phyloP scores from a whole-genome alignment of 768 basidiomycete genomes.

The Chlorophyllum brunneum region DNA sequence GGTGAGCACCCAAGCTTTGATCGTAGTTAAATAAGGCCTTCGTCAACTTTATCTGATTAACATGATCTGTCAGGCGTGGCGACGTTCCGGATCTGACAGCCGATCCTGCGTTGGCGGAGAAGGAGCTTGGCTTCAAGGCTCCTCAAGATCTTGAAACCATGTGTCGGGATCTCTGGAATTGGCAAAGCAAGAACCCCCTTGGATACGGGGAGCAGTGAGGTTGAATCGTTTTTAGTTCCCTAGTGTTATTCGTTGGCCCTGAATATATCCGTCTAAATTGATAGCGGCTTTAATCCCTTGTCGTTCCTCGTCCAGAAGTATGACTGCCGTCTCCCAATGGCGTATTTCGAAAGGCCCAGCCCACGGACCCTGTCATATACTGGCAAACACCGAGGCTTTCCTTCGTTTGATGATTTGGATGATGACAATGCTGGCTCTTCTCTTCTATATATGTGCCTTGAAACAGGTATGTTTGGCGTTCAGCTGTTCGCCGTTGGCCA shows the following conservation, averaged over 20 bases:
- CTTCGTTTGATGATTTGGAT: too few species aligned
- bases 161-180: constrained; percentile 98
- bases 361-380: too few species aligned
- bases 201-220: constrained; percentile 56
- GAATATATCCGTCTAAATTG: too few species aligned
- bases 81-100: constrained; percentile 98
- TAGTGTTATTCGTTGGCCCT: too few species aligned
- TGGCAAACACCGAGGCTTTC: too few species aligned
- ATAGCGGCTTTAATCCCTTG: too few species aligned
- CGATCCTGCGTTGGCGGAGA: constrained; percentile 85
- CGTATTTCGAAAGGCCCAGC: too few species aligned
- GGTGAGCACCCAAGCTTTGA: constrained; percentile 47
- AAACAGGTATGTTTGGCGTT: too few species aligned
- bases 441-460: too few species aligned
- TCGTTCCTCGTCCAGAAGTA: too few species aligned
- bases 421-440: too few species aligned
- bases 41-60: constrained; percentile 7
- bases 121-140: constrained; percentile 91
- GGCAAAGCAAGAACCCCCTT: constrained; percentile 89
- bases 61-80: constrained; percentile 56
- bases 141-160: constrained; percentile 79
- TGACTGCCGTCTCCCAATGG: too few species aligned
- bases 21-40: neutral
- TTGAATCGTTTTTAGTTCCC: neutral
- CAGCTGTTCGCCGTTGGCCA: neutral